A percentile compares a stretch with the other conserved stretches of the same genome.
Evolutionary conservation across 176 grass and related monocot genomes (phyloP).

Genomic region (Aegilops longissima): DNA sequence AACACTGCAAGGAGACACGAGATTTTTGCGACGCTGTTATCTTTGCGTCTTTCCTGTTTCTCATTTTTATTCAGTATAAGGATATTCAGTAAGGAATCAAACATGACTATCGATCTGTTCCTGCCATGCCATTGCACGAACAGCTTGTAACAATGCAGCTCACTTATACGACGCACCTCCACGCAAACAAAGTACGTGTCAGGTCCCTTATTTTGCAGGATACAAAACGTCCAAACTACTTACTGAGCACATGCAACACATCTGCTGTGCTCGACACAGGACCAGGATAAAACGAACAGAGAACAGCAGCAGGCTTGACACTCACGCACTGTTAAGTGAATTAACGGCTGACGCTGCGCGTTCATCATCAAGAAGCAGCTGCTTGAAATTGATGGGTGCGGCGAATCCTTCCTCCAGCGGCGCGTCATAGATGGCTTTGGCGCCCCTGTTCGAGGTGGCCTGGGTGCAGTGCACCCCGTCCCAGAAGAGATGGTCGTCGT

Average conservation of each 20-base stretch:
- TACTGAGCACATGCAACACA: background rate
- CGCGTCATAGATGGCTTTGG: constrained; percentile 38
- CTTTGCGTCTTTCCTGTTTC: too few species aligned
- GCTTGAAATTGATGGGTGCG: constrained; percentile 50
- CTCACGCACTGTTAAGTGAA: background rate
- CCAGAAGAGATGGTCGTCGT: constrained; percentile 42
- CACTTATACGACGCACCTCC: background rate
- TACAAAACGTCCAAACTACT: background rate
- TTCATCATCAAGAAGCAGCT: constrained; percentile 31
- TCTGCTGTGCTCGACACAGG: background rate
- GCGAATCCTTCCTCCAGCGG: constrained; percentile 24
- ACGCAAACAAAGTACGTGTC: background rate
- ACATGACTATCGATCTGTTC: too few species aligned
- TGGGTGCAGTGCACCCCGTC: constrained; percentile 59
- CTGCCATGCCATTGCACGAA: too few species aligned
- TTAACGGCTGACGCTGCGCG: background rate
- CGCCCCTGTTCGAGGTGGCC: constrained; percentile 43
- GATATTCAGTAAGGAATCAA: too few species aligned
- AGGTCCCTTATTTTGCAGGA: background rate
- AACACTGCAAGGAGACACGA: too few species aligned
- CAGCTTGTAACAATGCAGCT: too few species aligned
- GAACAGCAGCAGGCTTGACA: background rate
- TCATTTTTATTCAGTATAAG: too few species aligned
- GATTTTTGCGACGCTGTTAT: too few species aligned
- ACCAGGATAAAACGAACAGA: background rate